Evolutionary conservation across 257 asterid species (phyloP).

Genomic region (Przewalskia tangutica): DNA sequence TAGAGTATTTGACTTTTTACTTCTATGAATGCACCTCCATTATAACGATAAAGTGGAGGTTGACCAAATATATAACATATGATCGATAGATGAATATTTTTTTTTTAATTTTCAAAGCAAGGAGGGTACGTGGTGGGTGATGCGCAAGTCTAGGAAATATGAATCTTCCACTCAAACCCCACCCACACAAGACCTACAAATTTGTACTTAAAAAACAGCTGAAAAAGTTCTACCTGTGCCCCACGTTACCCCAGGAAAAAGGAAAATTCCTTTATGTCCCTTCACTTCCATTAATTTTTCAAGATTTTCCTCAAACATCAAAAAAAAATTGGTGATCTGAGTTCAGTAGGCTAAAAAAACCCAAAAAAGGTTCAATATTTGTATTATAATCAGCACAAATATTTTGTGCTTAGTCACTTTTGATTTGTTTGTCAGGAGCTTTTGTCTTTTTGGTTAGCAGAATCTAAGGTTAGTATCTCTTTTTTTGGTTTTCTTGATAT

Average conservation of each 20-base stretch:
- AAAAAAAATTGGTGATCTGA: not conserved
- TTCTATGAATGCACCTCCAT: not conserved
- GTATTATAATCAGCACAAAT: not conserved
- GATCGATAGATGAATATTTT: too few species aligned
- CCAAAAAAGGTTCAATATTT: not conserved
- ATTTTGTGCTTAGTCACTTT: not conserved
- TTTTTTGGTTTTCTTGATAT: not conserved
- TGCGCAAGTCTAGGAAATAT: not conserved
- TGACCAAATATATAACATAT: too few species aligned
- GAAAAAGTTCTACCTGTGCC: not conserved
- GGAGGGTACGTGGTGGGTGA: not conserved
- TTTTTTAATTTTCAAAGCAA: too few species aligned
- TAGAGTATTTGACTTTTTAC: too few species aligned
- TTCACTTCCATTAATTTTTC: not conserved
- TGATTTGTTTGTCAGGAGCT: not conserved
- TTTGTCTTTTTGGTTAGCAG: not conserved
- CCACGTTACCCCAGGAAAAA: not conserved
- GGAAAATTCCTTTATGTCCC: not conserved
- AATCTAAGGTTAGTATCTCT: not conserved
- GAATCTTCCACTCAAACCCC: not conserved
- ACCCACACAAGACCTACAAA: not conserved
- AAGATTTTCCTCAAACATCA: not conserved
- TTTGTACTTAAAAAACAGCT: not conserved
- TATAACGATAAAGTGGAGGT: not conserved
- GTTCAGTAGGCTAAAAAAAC: not conserved